Evolutionary conservation across 192 early-diverging fungal genomes (phyloP).

Genomic region (Entophlyctis luteolus): DNA sequence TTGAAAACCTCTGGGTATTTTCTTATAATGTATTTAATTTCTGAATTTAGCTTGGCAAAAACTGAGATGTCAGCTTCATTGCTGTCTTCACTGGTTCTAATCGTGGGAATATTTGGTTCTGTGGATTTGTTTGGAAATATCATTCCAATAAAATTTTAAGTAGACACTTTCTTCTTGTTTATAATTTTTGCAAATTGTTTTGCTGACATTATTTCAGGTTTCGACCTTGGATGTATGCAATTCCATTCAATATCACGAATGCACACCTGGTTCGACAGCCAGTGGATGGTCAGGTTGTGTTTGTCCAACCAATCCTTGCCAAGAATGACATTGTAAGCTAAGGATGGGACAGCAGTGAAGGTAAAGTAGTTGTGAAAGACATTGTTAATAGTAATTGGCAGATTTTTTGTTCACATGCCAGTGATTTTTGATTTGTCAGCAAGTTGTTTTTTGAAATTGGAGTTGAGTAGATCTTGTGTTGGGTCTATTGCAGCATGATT

Average conservation of each 20-base stretch:
- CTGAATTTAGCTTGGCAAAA: background rate
- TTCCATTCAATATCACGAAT: background rate
- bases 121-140: background rate
- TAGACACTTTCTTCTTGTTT: background rate
- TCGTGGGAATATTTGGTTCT: no score
- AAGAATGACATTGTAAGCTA: background rate
- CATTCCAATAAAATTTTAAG: background rate
- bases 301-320: slow-evolving; percentile 1
- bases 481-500: no score
- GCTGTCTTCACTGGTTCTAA: background rate
- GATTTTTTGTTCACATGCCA: no score
- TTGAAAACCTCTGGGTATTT: background rate
- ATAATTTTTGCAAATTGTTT: background rate
- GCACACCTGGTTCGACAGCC: background rate
- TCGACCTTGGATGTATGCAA: background rate
- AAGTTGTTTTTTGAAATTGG: no score
- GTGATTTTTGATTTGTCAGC: no score
- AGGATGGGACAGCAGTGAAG: background rate
- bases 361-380: background rate
- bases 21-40: background rate
- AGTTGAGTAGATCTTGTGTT: no score
- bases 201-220: background rate
- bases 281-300: background rate
- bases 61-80: background rate
- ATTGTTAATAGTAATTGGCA: no score